Conservation (phyloP, 192 early-diverging fungal genomes). For the Rhizophagus sp. region DNA sequence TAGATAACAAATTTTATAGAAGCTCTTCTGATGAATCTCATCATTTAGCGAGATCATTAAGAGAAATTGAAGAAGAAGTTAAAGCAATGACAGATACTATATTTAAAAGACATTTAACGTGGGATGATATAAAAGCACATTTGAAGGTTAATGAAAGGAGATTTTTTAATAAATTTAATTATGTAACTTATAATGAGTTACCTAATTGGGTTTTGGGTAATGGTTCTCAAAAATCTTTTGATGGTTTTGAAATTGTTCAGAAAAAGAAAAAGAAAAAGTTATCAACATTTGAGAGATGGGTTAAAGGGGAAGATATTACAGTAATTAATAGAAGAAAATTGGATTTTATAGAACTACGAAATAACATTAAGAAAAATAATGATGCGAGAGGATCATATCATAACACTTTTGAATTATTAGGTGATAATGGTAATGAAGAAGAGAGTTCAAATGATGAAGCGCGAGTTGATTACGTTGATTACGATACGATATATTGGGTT, state of each 20-base stretch:
- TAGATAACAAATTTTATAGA: too few species aligned
- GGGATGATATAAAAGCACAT: constrained; percentile 25
- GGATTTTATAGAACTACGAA: not conserved
- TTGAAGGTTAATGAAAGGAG: constrained; percentile 9
- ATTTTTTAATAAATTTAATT: constrained; percentile 18
- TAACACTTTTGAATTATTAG: too few species aligned
- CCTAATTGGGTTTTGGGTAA: not conserved
- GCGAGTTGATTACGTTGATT: not conserved
- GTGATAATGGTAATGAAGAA: too few species aligned
- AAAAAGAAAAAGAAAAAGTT: not conserved
- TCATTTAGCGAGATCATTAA: not conserved
- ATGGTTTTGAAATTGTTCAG: too few species aligned
- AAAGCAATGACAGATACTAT: constrained; percentile 17
- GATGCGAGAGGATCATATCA: not conserved
- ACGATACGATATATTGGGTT: not conserved
- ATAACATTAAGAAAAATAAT: not conserved
- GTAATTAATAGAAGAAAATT: not conserved
- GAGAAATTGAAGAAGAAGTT: constrained; percentile 2
- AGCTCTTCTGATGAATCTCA: not conserved
- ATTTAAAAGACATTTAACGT: not conserved
- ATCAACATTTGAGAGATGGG: not conserved
- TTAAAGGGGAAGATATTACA: not conserved
- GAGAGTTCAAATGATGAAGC: too few species aligned
- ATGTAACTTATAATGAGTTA: not conserved
- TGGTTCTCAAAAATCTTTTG: too few species aligned